A percentile compares a stretch with the other conserved stretches of the same genome.
Evolutionary conservation across 805 yeast genomes (phyloP).

Genomic region (Saccharomyces paradoxus): DNA sequence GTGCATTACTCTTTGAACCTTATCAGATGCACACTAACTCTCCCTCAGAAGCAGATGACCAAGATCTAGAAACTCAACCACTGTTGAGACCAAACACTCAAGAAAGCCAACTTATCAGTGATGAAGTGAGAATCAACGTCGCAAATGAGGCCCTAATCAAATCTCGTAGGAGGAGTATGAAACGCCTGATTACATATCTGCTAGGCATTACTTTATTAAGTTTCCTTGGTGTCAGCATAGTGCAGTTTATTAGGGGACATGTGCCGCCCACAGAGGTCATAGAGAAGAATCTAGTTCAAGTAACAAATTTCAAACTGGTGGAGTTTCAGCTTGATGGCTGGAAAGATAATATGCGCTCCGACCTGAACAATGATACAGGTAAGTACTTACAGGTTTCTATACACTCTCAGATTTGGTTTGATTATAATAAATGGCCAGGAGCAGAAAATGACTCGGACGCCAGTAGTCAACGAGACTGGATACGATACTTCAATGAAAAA

Average conservation of each 20-base stretch:
- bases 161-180: neutral
- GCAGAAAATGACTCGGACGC: conserved; percentile 4
- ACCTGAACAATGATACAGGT: conserved; percentile 16
- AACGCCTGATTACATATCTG: neutral
- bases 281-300: conserved; percentile 9
- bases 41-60: conserved; percentile 1
- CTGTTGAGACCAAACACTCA: conserved; percentile 4
- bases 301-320: conserved; percentile 17
- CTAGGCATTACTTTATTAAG: neutral
- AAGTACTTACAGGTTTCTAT: conserved; percentile 15
- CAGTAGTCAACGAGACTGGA: conserved; percentile 6
- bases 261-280: conserved; percentile 14
- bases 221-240: neutral
- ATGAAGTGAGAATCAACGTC: neutral
- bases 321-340: conserved; percentile 25
- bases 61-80: conserved; percentile 17
- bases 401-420: conserved; percentile 8
- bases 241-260: neutral
- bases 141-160: neutral
- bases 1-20: neutral
- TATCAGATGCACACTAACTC: neutral
- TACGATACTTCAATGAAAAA: conserved; percentile 13
- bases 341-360: conserved; percentile 10
- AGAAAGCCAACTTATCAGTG: neutral
- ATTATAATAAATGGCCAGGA: conserved; percentile 14